Evolutionary conservation across 2,329 filamentous ascomycete genomes (phyloP).

Genomic region (Daldinia sp.): DNA sequence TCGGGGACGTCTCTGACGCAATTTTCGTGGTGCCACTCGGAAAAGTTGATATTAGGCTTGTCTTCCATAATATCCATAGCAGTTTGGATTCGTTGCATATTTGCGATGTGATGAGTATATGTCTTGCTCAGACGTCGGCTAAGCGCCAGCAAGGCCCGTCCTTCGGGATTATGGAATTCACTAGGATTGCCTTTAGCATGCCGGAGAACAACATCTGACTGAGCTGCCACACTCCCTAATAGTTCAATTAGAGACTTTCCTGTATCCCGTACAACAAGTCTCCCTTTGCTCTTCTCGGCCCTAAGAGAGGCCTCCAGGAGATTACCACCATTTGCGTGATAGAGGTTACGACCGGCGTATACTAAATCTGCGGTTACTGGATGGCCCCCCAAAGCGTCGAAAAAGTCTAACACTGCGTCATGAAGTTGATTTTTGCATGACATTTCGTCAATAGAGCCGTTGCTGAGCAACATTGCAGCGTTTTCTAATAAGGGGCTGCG

Average conservation of each 20-base stretch:
- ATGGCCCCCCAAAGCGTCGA: slow-evolving; percentile 53
- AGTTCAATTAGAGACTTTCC: slow-evolving; percentile 46
- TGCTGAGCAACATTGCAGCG: slow-evolving; percentile 37
- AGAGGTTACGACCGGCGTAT: slow-evolving; percentile 52
- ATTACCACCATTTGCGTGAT: slow-evolving; percentile 50
- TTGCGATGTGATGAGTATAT: slow-evolving; percentile 44
- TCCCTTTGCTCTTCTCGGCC: slow-evolving; percentile 15
- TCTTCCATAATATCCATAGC: slow-evolving; percentile 28
- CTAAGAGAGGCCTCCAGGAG: slow-evolving; percentile 54
- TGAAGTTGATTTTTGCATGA: slow-evolving; percentile 51
- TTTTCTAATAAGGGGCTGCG: slow-evolving; percentile 42
- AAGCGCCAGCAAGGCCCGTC: slow-evolving; percentile 50
- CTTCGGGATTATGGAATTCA: slow-evolving; percentile 46
- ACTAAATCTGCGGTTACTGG: slow-evolving; percentile 50
- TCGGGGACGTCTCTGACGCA: slow-evolving; percentile 54
- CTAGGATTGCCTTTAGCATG: slow-evolving; percentile 34
- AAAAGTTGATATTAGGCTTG: slow-evolving; percentile 42
- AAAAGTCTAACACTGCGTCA: slow-evolving; percentile 55
- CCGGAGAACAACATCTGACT: slow-evolving; percentile 52
- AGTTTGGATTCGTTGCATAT: slow-evolving; percentile 21
- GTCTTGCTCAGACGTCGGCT: slow-evolving; percentile 52
- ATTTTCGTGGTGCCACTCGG: slow-evolving; percentile 51
- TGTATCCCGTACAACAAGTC: slow-evolving; percentile 42
- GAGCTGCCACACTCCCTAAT: slow-evolving; percentile 48
- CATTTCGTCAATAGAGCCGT: slow-evolving; percentile 48